phyloP scores from a whole-genome alignment of 805 yeast genomes.

The Wickerhamomyces hampshirensis region DNA sequence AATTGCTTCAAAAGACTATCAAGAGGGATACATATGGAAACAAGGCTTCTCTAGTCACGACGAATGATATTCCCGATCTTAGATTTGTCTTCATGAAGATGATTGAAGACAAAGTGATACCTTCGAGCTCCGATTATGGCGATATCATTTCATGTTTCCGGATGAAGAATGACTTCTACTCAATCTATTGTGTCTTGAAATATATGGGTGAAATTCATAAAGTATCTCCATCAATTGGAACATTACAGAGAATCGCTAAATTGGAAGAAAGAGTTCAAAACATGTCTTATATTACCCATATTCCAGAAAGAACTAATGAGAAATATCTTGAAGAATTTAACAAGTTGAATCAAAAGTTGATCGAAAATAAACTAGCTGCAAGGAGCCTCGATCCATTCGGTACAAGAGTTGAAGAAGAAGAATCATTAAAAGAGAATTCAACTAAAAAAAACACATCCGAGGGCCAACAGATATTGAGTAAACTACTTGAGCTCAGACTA shows the following conservation, averaged over 20 bases:
- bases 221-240: conserved; percentile 5
- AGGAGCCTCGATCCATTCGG: not conserved
- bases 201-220: conserved; percentile 20
- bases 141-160: conserved; percentile 17
- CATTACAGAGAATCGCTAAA: not conserved
- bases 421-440: not conserved
- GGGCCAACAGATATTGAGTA: not conserved
- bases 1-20: too few relatives aligned
- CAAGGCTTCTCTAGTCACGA: too few relatives aligned
- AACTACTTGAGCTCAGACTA: too few relatives aligned
- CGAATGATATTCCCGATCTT: too few relatives aligned
- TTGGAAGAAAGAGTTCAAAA: not conserved
- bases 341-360: not conserved
- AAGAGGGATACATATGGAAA: too few relatives aligned
- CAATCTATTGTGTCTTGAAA: conserved; percentile 20
- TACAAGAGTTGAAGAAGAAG: not conserved
- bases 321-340: not conserved
- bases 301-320: not conserved
- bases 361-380: not conserved
- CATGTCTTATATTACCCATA: not conserved
- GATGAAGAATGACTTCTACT: conserved; percentile 11
- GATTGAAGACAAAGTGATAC: conserved; percentile 21
- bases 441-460: not conserved
- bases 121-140: conserved; percentile 17
- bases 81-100: conserved; percentile 21